phyloP scores from a whole-genome alignment of 2,329 filamentous ascomycete genomes.

The Bisporella sp. region DNA sequence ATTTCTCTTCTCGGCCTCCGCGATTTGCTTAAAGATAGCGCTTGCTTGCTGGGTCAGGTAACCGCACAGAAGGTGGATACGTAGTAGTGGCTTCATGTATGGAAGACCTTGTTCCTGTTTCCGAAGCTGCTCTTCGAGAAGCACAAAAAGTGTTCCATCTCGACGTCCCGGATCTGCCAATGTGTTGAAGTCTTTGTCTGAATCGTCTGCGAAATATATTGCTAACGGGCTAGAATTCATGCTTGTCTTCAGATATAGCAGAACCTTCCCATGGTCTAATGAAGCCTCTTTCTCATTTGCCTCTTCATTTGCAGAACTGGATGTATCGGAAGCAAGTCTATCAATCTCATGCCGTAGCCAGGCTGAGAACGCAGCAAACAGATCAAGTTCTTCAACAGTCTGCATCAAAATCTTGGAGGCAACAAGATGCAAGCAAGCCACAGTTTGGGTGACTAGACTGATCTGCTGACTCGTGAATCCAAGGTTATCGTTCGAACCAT shows the following conservation, averaged over 20 bases:
- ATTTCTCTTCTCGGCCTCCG: slow-evolving; percentile 61
- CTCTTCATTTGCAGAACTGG: slow-evolving; percentile 53
- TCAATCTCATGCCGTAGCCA: slow-evolving; percentile 86
- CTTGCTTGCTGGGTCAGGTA: slow-evolving; percentile 51
- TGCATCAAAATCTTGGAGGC: slow-evolving; percentile 66
- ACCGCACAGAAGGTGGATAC: slow-evolving; percentile 56
- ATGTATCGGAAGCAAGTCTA: slow-evolving; percentile 58
- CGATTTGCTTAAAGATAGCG: slow-evolving; percentile 59
- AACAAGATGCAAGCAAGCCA: slow-evolving; percentile 69
- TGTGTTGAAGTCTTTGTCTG: slow-evolving; percentile 42
- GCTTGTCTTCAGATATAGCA: slow-evolving; percentile 71
- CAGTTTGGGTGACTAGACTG: slow-evolving; percentile 58
- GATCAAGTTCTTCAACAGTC: slow-evolving; percentile 67
- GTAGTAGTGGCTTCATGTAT: slow-evolving; percentile 46
- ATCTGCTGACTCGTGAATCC: slow-evolving; percentile 60
- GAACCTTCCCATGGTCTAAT: slow-evolving; percentile 64
- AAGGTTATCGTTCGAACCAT: slow-evolving; percentile 58
- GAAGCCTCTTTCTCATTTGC: slow-evolving; percentile 69
- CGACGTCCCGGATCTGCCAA: slow-evolving; percentile 38
- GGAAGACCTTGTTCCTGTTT: slow-evolving; percentile 20
- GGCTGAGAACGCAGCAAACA: slow-evolving; percentile 71
- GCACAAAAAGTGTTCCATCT: slow-evolving; percentile 38
- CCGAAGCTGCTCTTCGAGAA: slow-evolving; percentile 31
- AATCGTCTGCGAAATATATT: slow-evolving; percentile 48
- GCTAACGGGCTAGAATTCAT: slow-evolving; percentile 60